Conservation (phyloP, 805 yeast species). For the Yarrowia divulgata region DNA sequence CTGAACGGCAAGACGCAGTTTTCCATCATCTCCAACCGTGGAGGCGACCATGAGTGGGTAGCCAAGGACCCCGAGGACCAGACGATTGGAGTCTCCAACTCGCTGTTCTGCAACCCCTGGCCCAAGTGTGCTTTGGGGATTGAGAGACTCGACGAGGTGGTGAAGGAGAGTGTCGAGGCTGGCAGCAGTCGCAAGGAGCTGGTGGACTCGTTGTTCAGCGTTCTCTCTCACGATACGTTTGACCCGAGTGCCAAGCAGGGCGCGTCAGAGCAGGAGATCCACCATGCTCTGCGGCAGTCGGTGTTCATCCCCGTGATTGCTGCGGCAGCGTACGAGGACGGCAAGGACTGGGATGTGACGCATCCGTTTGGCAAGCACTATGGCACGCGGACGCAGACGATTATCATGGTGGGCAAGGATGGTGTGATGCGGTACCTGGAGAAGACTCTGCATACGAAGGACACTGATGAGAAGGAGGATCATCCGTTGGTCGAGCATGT, state of each 20-base stretch:
- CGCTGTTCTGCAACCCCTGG: slow-evolving; percentile 76
- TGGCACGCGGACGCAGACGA: slow-evolving; percentile 89
- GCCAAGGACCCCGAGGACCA: slow-evolving; percentile 42
- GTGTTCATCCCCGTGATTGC: slow-evolving; percentile 73
- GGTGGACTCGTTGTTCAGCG: slow-evolving; percentile 59
- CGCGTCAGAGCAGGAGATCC: slow-evolving; percentile 24
- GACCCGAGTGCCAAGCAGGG: slow-evolving; percentile 42
- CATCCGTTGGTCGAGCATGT: slow-evolving; percentile 29
- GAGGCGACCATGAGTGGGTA: slow-evolving; percentile 25
- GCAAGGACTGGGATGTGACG: slow-evolving; percentile 41
- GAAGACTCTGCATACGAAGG: slow-evolving; percentile 54
- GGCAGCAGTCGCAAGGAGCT: slow-evolving; percentile 50
- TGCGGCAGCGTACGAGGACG: slow-evolving; percentile 23
- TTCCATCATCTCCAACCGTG: slow-evolving; percentile 59
- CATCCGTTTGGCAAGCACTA: slow-evolving; percentile 61
- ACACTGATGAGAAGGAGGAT: slow-evolving; percentile 16
- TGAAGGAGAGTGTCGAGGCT: slow-evolving; percentile 45
- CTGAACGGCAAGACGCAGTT: slow-evolving; percentile 49
- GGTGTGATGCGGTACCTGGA: slow-evolving; percentile 69
- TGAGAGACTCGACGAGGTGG: slow-evolving; percentile 49
- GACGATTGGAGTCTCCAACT: slow-evolving; percentile 71
- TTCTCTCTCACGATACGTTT: slow-evolving; percentile 60
- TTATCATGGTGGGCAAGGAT: slow-evolving; percentile 63
- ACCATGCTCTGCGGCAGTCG: slow-evolving; percentile 57
- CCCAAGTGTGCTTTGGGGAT: slow-evolving; percentile 68